phyloP scores from a whole-genome alignment of 257 asterid species.

The Solanum ossicruentum region DNA sequence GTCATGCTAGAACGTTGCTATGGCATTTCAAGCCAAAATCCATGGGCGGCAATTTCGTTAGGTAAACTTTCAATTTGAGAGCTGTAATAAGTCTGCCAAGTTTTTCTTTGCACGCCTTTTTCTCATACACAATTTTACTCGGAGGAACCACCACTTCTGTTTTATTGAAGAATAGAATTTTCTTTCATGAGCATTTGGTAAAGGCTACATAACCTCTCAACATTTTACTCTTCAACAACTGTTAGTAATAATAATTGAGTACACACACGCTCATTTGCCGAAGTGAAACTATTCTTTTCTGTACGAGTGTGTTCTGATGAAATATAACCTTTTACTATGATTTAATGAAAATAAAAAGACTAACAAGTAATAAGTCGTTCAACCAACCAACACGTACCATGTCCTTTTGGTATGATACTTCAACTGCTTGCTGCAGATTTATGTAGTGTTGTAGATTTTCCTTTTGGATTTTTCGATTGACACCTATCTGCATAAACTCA shows the following conservation, averaged over 20 bases:
- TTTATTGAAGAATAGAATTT: background rate
- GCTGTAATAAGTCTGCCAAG: background rate
- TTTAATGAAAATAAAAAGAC: no score
- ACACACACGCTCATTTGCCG: background rate
- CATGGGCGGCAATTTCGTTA: background rate
- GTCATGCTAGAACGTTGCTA: background rate
- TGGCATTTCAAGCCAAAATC: background rate
- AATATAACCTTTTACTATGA: no score
- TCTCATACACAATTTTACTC: background rate
- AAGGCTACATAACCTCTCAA: background rate
- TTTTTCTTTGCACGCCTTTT: background rate
- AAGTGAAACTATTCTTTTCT: background rate
- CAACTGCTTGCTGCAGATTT: background rate
- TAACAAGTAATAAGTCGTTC: no score
- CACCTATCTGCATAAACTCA: no score
- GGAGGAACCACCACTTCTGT: background rate
- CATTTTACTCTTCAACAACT: background rate
- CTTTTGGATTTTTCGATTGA: background rate
- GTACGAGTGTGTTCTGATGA: background rate
- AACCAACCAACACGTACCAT: background rate
- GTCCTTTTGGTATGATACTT: background rate
- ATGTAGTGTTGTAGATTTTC: background rate
- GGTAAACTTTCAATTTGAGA: background rate
- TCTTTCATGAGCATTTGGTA: background rate
- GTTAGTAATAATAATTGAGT: background rate